phyloP scores from a whole-genome alignment of 345 rosid species.

The Clausena lansium region DNA sequence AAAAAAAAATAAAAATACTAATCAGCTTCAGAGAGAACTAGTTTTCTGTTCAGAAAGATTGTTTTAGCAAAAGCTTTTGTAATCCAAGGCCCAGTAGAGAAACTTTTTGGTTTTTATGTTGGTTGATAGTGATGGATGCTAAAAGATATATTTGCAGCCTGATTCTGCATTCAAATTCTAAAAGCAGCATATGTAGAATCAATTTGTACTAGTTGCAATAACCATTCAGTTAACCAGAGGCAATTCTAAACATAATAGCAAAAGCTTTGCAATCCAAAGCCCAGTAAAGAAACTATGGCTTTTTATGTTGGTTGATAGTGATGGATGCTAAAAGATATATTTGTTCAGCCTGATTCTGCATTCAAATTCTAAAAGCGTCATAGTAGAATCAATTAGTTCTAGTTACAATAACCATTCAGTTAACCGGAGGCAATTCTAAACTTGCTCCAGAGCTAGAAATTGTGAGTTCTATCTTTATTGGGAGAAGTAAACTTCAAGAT shows the following conservation, averaged over 20 bases:
- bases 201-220: constrained; percentile 1
- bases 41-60: background rate
- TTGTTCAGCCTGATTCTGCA: background rate
- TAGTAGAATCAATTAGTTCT: constrained; percentile 1
- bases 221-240: background rate
- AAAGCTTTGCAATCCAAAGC: background rate
- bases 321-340: background rate
- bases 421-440: background rate
- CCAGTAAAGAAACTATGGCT: background rate
- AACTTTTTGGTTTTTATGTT: background rate
- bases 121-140: background rate
- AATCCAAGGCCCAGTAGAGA: background rate
- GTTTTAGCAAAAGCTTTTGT: background rate
- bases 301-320: background rate
- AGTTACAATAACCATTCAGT: background rate
- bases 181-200: background rate
- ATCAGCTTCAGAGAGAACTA: background rate
- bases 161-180: constrained; percentile 1
- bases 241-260: background rate
- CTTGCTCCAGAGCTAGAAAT: background rate
- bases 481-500: background rate
- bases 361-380: constrained; percentile 3
- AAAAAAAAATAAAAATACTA: background rate
- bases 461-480: background rate
- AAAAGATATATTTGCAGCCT: background rate